Evolutionary conservation across 2,329 filamentous ascomycete species (phyloP).

Genomic region (Shiraia bambusicola): DNA sequence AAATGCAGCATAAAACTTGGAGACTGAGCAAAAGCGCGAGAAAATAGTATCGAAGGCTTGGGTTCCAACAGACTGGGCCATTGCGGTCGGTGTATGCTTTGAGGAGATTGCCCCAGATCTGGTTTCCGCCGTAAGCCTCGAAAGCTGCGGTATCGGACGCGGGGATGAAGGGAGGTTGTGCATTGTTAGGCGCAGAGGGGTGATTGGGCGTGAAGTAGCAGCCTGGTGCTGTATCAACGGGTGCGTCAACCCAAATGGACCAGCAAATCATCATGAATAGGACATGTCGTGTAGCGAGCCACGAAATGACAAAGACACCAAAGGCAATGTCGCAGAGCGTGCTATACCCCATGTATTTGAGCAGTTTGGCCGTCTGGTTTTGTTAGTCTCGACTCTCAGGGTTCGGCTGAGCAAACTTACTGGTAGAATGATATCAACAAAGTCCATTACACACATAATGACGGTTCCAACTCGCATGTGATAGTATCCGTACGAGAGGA

Average conservation of each 20-base stretch:
- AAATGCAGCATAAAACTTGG: slow-evolving; percentile 77
- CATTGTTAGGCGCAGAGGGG: slow-evolving; percentile 41
- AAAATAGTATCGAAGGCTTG: slow-evolving; percentile 74
- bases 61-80: slow-evolving; percentile 78
- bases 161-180: slow-evolving; percentile 47
- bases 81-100: slow-evolving; percentile 72
- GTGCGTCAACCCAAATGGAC: slow-evolving; percentile 72
- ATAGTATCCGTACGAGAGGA: slow-evolving; percentile 81
- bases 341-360: slow-evolving; percentile 83
- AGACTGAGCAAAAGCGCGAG: slow-evolving; percentile 73
- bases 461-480: slow-evolving; percentile 85
- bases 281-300: slow-evolving; percentile 81
- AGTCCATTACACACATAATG: slow-evolving; percentile 89
- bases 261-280: slow-evolving; percentile 78
- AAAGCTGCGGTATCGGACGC: slow-evolving; percentile 53
- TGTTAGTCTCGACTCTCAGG: slow-evolving; percentile 10
- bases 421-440: slow-evolving; percentile 84
- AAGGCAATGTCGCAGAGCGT: slow-evolving; percentile 80
- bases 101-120: slow-evolving; percentile 60
- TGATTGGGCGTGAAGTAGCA: slow-evolving; percentile 61
- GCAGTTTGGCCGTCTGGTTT: slow-evolving; percentile 76
- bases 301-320: slow-evolving; percentile 79
- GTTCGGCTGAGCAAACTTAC: slow-evolving; percentile 48
- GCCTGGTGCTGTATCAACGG: slow-evolving; percentile 62
- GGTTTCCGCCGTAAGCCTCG: slow-evolving; percentile 44